phyloP scores from a whole-genome alignment of 1,284 basidiomycete genomes.

The Austroboletus novae-zelandiae region DNA sequence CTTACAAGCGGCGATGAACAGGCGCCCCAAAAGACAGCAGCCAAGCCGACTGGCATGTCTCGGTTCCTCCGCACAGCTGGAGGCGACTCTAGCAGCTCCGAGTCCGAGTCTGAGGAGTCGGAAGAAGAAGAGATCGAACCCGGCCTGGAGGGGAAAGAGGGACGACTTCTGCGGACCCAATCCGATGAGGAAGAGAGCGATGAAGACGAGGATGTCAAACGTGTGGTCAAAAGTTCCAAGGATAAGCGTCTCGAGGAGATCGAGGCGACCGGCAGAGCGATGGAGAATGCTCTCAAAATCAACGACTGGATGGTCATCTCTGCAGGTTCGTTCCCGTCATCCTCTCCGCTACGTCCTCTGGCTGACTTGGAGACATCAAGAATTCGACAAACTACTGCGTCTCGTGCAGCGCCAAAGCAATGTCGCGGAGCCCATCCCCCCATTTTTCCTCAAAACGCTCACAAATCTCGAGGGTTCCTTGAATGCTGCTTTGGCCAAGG shows the following conservation, averaged over 20 bases:
- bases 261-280: constrained; percentile 83
- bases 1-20: constrained; percentile 75
- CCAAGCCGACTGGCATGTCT: constrained; percentile 66
- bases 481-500: constrained; percentile 73
- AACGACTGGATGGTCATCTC: constrained; percentile 96
- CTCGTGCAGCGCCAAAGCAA: constrained; percentile 90
- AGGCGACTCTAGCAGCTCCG: constrained; percentile 41
- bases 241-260: constrained; percentile 89
- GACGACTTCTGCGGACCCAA: constrained; percentile 48
- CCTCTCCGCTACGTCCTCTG: not conserved
- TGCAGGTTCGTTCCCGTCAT: constrained; percentile 53
- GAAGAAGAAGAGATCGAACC: constrained; percentile 43
- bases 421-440: constrained; percentile 83
- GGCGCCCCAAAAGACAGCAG: constrained; percentile 46
- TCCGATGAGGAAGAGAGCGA: constrained; percentile 65
- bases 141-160: constrained; percentile 45
- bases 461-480: constrained; percentile 77
- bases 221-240: constrained; percentile 80
- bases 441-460: constrained; percentile 83
- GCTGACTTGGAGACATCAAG: constrained; percentile 42
- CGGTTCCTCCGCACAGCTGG: constrained; percentile 65
- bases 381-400: constrained; percentile 94
- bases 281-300: constrained; percentile 95
- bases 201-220: constrained; percentile 69
- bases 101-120: constrained; percentile 44